Evolutionary conservation across 192 early-diverging fungal species (phyloP).

Genomic region (Coemansia sp.): DNA sequence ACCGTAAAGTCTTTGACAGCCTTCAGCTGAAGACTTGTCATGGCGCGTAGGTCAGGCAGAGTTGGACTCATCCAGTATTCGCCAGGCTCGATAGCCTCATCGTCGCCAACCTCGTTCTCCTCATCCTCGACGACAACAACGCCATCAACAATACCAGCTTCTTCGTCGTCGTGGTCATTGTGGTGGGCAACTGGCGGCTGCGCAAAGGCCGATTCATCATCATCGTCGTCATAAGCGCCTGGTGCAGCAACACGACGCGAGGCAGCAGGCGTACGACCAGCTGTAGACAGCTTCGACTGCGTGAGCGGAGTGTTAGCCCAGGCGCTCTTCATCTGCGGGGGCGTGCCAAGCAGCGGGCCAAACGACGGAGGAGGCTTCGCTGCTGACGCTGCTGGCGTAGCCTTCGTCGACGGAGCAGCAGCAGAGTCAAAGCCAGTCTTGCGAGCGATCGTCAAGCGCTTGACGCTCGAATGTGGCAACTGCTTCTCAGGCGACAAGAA

Average conservation of each 20-base stretch:
- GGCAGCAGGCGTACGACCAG: neutral
- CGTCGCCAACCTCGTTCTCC: slow-evolving; percentile 15
- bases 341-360: slow-evolving; percentile 6
- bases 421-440: slow-evolving; percentile 33
- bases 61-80: slow-evolving; percentile 79
- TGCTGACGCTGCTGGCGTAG: slow-evolving; percentile 10
- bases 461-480: slow-evolving; percentile 70
- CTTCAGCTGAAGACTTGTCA: slow-evolving; percentile 70
- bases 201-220: neutral
- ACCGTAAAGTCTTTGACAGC: slow-evolving; percentile 77
- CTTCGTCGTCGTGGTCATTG: too few relatives aligned
- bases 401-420: neutral
- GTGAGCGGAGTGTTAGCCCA: slow-evolving; percentile 21
- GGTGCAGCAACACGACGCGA: neutral
- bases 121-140: neutral
- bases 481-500: slow-evolving; percentile 68
- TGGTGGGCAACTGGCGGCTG: neutral
- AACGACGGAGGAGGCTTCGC: neutral
- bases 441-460: slow-evolving; percentile 68
- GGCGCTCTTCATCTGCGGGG: slow-evolving; percentile 16
- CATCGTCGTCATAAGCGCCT: neutral
- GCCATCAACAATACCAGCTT: neutral
- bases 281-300: neutral
- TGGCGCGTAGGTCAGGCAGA: slow-evolving; percentile 66
- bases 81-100: slow-evolving; percentile 5